A percentile compares a stretch with the other conserved stretches of the same genome.
Evolutionary conservation across 257 asterid genomes (phyloP).

Genomic region (Sherardia arvensis): DNA sequence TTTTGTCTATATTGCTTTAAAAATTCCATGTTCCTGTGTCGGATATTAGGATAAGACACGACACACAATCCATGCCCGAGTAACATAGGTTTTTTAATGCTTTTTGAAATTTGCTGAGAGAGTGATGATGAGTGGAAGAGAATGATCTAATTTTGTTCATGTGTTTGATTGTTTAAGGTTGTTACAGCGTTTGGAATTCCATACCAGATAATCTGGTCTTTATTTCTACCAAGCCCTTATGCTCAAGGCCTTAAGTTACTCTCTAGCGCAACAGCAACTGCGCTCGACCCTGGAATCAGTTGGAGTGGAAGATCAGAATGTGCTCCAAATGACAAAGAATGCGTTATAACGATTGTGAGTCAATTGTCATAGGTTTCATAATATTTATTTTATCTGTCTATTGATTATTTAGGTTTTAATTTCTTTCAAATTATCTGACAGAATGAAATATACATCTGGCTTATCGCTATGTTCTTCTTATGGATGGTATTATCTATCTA

Average conservation of each 20-base stretch:
- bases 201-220: constrained; percentile 62
- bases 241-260: constrained; percentile 71
- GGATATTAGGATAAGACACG: too few species aligned
- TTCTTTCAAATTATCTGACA: constrained; percentile 18
- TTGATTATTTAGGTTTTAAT: not conserved
- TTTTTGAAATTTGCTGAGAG: too few species aligned
- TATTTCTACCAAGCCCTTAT: constrained; percentile 87
- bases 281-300: constrained; percentile 86
- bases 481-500: constrained; percentile 80
- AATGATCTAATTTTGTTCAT: too few species aligned
- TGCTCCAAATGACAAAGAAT: constrained; percentile 69
- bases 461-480: constrained; percentile 43
- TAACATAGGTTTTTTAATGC: too few species aligned
- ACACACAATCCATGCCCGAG: too few species aligned
- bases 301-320: constrained; percentile 72
- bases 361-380: not conserved
- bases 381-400: not conserved
- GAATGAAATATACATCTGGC: constrained; percentile 73
- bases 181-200: constrained; percentile 90
- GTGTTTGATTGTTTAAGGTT: too few species aligned
- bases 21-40: too few species aligned
- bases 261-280: constrained; percentile 73
- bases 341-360: constrained; percentile 61
- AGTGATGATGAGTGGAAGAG: too few species aligned
- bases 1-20: too few species aligned